Evolutionary conservation across 768 basidiomycete species (phyloP).

Genomic region (Kockovaella imperatae): DNA sequence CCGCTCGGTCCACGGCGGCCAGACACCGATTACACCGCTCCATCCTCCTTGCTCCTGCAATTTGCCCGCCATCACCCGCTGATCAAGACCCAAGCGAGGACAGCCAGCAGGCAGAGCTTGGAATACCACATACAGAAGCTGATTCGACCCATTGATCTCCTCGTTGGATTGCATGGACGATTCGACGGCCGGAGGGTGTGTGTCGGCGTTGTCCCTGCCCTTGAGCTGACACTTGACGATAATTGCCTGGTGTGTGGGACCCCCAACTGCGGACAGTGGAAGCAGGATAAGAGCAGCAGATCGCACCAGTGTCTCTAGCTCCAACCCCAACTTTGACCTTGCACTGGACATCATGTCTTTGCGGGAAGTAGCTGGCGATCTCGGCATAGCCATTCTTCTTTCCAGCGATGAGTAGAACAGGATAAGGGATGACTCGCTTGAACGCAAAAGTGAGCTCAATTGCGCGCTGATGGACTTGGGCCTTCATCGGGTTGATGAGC

Average conservation of each 20-base stretch:
- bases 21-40: slow-evolving; percentile 14
- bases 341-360: background rate
- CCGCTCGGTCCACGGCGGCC: slow-evolving; percentile 17
- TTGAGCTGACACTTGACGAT: slow-evolving; percentile 9
- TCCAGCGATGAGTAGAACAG: slow-evolving; percentile 34
- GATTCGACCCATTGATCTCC: no score
- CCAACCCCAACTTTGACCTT: no score
- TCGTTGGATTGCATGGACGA: no score
- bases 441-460: slow-evolving; percentile 19
- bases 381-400: no score
- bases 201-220: background rate
- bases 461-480: slow-evolving; percentile 16
- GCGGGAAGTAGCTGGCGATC: slow-evolving; percentile 7
- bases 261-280: background rate
- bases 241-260: slow-evolving; percentile 12
- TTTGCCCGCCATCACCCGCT: slow-evolving; percentile 10
- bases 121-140: slow-evolving; percentile 12
- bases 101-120: slow-evolving; percentile 17
- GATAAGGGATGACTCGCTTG: slow-evolving; percentile 18
- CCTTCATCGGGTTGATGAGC: background rate
- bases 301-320: no score
- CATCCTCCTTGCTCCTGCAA: slow-evolving; percentile 7
- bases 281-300: slow-evolving; percentile 5
- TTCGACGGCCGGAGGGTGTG: no score
- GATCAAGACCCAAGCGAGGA: slow-evolving; percentile 20